phyloP scores from a whole-genome alignment of 805 yeast species.

The Priceomyces fermenticarens region DNA sequence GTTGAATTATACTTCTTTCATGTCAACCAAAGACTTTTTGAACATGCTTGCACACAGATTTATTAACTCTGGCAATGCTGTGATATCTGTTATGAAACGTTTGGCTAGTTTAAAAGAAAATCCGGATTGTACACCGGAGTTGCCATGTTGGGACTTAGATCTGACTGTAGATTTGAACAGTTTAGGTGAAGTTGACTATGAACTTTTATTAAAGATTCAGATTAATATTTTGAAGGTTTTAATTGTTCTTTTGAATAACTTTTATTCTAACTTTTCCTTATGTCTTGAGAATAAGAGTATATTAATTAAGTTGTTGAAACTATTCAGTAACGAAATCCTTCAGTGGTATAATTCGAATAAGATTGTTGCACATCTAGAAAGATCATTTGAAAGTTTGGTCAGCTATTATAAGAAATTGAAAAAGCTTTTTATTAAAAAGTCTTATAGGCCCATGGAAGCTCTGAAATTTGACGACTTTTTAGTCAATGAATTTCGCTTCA shows the following conservation, averaged over 20 bases:
- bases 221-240: slow-evolving; percentile 78
- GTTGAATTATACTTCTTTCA: slow-evolving; percentile 38
- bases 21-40: slow-evolving; percentile 36
- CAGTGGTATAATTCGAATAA: slow-evolving; percentile 46
- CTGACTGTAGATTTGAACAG: slow-evolving; percentile 33
- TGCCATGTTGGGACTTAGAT: slow-evolving; percentile 62
- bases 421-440: slow-evolving; percentile 64
- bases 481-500: slow-evolving; percentile 40
- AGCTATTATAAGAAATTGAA: slow-evolving; percentile 62
- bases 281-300: slow-evolving; percentile 57
- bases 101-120: slow-evolving; percentile 13
- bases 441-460: slow-evolving; percentile 57
- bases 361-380: slow-evolving; percentile 30
- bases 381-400: slow-evolving; percentile 38
- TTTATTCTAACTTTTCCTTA: slow-evolving; percentile 72
- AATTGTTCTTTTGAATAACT: slow-evolving; percentile 65
- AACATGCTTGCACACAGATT: slow-evolving; percentile 40
- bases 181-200: slow-evolving; percentile 56
- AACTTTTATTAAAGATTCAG: slow-evolving; percentile 71
- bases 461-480: slow-evolving; percentile 37
- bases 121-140: slow-evolving; percentile 16
- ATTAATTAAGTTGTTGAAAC: slow-evolving; percentile 62
- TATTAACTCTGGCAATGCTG: slow-evolving; percentile 43
- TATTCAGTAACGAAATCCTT: slow-evolving; percentile 63
- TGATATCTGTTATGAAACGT: slow-evolving; percentile 41